Conservation (phyloP, 2,329 filamentous ascomycete genomes). For the Thelonectria olida region DNA sequence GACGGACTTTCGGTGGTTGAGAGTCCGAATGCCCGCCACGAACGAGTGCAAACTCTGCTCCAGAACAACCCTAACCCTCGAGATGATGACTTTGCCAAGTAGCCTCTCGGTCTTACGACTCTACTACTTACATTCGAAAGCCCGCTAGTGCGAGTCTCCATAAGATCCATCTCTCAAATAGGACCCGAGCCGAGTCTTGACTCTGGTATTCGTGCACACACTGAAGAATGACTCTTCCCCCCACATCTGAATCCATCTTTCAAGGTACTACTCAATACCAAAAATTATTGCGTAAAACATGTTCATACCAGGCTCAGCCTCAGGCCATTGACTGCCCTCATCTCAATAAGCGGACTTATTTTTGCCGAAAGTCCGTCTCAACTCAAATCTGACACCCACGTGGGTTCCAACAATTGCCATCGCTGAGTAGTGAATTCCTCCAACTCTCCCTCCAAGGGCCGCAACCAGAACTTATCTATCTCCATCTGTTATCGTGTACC, state of each 20-base stretch:
- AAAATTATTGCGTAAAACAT: slow-evolving; percentile 10
- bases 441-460: neutral
- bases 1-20: slow-evolving; percentile 35
- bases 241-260: slow-evolving; percentile 13
- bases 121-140: neutral
- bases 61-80: slow-evolving; percentile 28
- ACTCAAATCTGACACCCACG: neutral
- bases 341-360: slow-evolving; percentile 1
- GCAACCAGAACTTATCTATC: neutral
- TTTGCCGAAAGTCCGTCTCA: slow-evolving; percentile 16
- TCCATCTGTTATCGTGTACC: slow-evolving; percentile 5
- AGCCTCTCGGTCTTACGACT: slow-evolving; percentile 14
- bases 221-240: neutral
- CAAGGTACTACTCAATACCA: neutral
- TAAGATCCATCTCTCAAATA: no score
- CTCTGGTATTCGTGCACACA: no score
- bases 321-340: neutral
- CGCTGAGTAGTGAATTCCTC: slow-evolving; percentile 5
- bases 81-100: neutral
- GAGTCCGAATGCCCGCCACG: slow-evolving; percentile 24
- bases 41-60: neutral
- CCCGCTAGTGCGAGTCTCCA: neutral
- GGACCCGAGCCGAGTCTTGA: no score
- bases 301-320: neutral
- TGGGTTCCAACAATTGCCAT: no score